Base-by-base conservation (phyloP, 176 grass and related monocot species). In the Eremochloa ophiuroides region DNA sequence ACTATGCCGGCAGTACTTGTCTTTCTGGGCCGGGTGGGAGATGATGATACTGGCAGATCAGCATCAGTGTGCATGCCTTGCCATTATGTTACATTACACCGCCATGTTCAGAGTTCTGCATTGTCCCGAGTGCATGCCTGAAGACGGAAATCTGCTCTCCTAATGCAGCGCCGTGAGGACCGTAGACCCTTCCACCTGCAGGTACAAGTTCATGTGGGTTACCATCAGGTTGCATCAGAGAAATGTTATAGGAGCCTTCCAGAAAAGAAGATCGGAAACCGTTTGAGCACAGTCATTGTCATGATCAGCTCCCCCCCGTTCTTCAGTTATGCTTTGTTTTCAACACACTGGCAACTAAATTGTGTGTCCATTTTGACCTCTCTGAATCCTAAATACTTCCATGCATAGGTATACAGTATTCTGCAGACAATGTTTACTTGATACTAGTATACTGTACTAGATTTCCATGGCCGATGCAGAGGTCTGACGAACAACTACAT, bases 141-240 rank as follows among this genome's bases (percentile, higher is more conserved):
- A 40, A 20, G 25, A 20, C 26, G 26, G 8, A 41, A 17, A 37
- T 78, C 3, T 17, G 20, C 71, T 77, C 22, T 48, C 70, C 87
- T 92, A 90, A 47, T 72, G 78, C 40, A 73, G 76, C 29, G 89
- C 88, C 62, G 86, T 83, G 46, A 98, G 80, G 22, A 93, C 67
- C 7, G 86, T 71, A 25, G 94, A 83, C 18, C 92, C 90, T 79
- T 98, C 95, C 75, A 94, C 95, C 92, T 94, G 60, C 82, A 86
- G 0, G 60, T 3, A 70, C 16, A 65, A 70, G 33, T 22, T 23
- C 20, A 75, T 15, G 7, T 38, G 27, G 33, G 61, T 30, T 35
- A n/a, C n/a, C n/a, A n/a, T n/a, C 33, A 34, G 33, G 34, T 35
- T 35, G 16, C n/a, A 17, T 28, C 39, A 20, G 18, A 56, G 22